Evolutionary conservation across 2,329 filamentous ascomycete species (phyloP), one percentile per base, ranked within the genome.

Genomic region (Monilinia vaccinii-corymbosi): DNA sequence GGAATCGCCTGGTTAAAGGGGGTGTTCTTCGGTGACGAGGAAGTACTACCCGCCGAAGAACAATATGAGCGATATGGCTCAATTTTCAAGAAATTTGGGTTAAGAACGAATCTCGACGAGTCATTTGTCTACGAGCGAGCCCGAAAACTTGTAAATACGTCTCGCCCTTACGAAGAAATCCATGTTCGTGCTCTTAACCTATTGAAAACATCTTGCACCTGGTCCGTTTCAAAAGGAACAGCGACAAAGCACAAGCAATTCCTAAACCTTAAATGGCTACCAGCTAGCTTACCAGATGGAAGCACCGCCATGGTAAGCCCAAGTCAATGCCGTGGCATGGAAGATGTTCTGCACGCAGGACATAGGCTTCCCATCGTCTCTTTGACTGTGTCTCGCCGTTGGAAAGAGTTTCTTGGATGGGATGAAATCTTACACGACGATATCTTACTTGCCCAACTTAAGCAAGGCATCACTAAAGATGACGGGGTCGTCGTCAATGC

Each of bases 21-120:
- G 1, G 55, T 69, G 16, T 71, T 62, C 59, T 71, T 71, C 28
- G 53, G 52, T 9, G 64, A 70, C 6, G 71, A 72, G 57, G 60
- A 64, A 58, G 57, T 67, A 25, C 28, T 64, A 32, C 70, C 71
- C 40, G 38, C 58, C 5, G 42, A 31, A 18, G 38, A 45, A 1
- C 68, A 69, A 49, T 64, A 64, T 21, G 13, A 28, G 16, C 32
- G 63, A 11, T 68, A 65, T 23, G 53, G 52, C 8, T 34, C 25
- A 10, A 62, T 60, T 10, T 63, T 72, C 44, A 62, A 47, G 25
- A 48, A 14, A 4, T 64, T 62, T 52, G 67, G 67, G 3, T 48
- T 70, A n/a, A 67, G 67, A 46, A 57, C 50, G 3, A 25, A 21
- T 9, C 34, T 68, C 4, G 67, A 69, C 51, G 62, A 68, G 50